Base-by-base conservation (phyloP, 495 filamentous ascomycete genomes). In the Apiosordaria backusii region DNA sequence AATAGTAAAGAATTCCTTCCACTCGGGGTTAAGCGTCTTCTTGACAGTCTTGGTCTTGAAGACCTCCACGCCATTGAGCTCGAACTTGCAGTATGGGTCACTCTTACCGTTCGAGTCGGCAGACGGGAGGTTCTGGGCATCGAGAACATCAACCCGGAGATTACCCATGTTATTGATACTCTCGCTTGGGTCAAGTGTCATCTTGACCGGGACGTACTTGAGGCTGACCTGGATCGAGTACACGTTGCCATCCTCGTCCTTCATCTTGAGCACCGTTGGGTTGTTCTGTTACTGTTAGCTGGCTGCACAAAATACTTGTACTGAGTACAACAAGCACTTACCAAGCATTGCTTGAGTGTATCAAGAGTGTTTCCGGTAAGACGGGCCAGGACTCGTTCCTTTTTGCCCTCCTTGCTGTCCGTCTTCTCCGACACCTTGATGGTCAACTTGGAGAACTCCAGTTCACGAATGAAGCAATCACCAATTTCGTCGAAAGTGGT, bases 101-200 rank as follows among this genome's bases (percentile, higher is more conserved):
- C 92, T 96, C 83, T 88, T 96, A 52, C 95, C 95, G 74, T 98
- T 99, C 27, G 93, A 89, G 73, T 99, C 95, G 58, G 92, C 93
- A 13, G 94, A 85, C 9, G 95, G 95, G 22, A 99, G 86, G 67
- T 97, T 88, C 25, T 87, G 83, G 22, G 90, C 95, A 74, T 96
- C 92, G 59, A 97, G 78, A n/a, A 98, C 82, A 67, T 97, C 92
- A 57, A 98, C 90, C 10, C 92, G 89, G 29, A 99, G 86, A 61
- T 85, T 91, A 63, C 95, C 95, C 88, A 95, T 93, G 78, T 99
- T 99, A 85, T 96, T 98, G 82, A 98, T 97, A 75, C 91, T 96
- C 78, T 99, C 95, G 69, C 84, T 90, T 2, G 94, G 92, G 72
- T 98, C 92, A 62, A 99, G 90, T 63, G 85, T 84, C 95, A 99